Evolutionary conservation across 108 stramenopile genomes (phyloP).

Genomic region (Cyclotella kingstonii): DNA sequence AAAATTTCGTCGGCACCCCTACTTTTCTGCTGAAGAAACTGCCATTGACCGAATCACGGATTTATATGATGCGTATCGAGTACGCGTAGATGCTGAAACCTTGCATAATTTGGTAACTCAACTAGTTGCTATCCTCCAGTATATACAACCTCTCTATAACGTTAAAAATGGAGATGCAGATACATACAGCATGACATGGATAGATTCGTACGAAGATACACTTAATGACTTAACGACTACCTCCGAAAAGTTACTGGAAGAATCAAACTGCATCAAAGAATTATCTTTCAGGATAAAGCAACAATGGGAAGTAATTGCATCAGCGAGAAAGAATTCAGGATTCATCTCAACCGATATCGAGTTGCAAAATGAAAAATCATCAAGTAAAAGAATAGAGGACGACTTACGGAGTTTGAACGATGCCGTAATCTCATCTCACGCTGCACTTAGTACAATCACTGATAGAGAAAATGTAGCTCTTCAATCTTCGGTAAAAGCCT

Average conservation of each 20-base stretch:
- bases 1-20: constrained; percentile 24
- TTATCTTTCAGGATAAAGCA: constrained; percentile 7
- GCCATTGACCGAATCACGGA: constrained; percentile 6
- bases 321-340: constrained; percentile 12
- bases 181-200: background rate
- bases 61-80: constrained; percentile 20
- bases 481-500: no score
- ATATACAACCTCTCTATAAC: background rate
- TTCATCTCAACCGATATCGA: constrained; percentile 7
- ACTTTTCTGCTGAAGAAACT: constrained; percentile 24
- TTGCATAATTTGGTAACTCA: constrained; percentile 8
- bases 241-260: constrained; percentile 6
- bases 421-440: no score
- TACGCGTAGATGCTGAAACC: constrained; percentile 10
- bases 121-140: constrained; percentile 3
- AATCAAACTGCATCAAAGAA: constrained; percentile 11
- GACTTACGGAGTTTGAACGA: constrained; percentile 9
- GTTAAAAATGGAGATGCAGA: background rate
- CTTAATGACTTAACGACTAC: constrained; percentile 11
- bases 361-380: background rate
- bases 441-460: no score
- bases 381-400: constrained; percentile 3
- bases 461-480: no score
- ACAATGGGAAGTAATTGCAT: constrained; percentile 13
- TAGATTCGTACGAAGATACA: background rate